A percentile compares a stretch with the other conserved stretches of the same genome.
Evolutionary conservation across 2,329 filamentous ascomycete species (phyloP).

Genomic region (Xylariaceae sp.): DNA sequence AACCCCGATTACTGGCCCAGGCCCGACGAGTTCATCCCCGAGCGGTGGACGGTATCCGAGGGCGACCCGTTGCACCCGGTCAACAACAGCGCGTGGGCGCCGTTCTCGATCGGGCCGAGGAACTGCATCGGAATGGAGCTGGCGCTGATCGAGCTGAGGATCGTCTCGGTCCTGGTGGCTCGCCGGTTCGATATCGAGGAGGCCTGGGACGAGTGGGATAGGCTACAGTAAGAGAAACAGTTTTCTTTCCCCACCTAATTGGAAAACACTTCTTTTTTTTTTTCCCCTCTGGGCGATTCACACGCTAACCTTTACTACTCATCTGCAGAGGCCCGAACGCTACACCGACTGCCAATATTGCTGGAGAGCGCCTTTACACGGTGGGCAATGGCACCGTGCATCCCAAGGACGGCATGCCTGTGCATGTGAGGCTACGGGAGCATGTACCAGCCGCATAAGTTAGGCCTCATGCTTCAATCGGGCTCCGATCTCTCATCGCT

Average conservation of each 20-base stretch:
- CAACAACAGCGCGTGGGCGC: constrained; percentile 52
- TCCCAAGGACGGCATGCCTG: constrained; percentile 48
- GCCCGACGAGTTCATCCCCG: constrained; percentile 45
- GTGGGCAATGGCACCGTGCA: constrained; percentile 38
- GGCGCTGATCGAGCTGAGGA: constrained; percentile 57
- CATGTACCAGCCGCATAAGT: constrained; percentile 18
- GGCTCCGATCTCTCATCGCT: background rate
- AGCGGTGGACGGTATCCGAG: constrained; percentile 40
- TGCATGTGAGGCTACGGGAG: constrained; percentile 40
- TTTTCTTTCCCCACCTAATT: background rate
- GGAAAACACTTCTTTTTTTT: no score
- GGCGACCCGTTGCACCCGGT: constrained; percentile 36
- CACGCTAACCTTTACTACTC: constrained; percentile 10
- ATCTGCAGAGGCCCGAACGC: constrained; percentile 29
- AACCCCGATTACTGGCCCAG: constrained; percentile 40
- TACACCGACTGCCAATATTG: constrained; percentile 34
- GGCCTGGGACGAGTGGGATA: constrained; percentile 49
- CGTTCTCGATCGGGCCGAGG: constrained; percentile 59
- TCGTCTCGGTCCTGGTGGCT: constrained; percentile 55
- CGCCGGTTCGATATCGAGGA: constrained; percentile 57
- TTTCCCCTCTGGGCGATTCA: background rate
- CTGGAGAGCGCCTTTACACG: constrained; percentile 42
- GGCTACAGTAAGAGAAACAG: constrained; percentile 32
- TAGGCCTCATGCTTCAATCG: background rate
- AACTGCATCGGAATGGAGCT: constrained; percentile 64